A percentile compares a stretch with the other conserved stretches of the same genome.
phyloP scores from a whole-genome alignment of 176 grass and related monocot genomes.

The Oropetium thomaeum region DNA sequence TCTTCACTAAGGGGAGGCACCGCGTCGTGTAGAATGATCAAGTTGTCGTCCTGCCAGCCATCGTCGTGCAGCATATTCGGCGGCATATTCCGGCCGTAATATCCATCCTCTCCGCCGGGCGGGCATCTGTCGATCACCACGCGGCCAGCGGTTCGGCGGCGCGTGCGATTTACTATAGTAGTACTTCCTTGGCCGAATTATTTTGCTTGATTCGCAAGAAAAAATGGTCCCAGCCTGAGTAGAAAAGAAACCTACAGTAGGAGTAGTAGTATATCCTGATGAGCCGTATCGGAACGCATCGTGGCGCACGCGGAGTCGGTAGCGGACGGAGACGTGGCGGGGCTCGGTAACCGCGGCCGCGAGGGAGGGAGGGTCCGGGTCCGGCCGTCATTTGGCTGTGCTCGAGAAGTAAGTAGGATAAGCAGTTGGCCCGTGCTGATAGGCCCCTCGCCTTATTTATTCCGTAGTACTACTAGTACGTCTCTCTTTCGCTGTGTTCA shows the following conservation, averaged over 20 bases:
- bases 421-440: conserved; percentile 19
- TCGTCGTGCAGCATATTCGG: neutral
- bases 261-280: no score
- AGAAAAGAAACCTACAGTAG: no score
- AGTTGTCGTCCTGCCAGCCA: no score
- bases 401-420: no score
- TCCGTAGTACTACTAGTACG: neutral
- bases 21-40: no score
- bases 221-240: no score
- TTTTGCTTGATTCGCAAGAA: neutral
- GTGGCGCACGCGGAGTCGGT: neutral
- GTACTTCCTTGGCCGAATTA: no score
- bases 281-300: neutral
- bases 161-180: no score
- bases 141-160: no score
- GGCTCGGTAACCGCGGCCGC: neutral
- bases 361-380: no score
- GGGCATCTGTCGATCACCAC: no score
- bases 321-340: neutral
- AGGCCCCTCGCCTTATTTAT: neutral
- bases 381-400: neutral
- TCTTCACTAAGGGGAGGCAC: no score
- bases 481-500: neutral
- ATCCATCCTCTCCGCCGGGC: neutral
- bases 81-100: neutral